Base-by-base conservation (phyloP, 2,329 filamentous ascomycete species). In the Passalora sequoiae region DNA sequence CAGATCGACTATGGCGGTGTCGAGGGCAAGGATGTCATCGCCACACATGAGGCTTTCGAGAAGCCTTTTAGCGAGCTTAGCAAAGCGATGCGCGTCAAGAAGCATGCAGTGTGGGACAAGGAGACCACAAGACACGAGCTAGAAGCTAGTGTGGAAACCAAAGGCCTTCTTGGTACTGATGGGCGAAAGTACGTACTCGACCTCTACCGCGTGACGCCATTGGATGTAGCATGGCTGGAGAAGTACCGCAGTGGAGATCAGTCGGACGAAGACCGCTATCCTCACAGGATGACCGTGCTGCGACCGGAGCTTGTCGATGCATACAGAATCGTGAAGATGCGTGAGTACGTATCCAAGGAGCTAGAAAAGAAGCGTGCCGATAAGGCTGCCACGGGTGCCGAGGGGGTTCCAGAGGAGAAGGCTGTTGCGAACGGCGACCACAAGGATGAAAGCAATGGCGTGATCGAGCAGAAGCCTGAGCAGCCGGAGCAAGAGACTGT, bases 1-100 rank as follows among this genome's bases (percentile, higher is more conserved):
- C 92, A 97, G 67, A 97, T 98, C 57, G 92, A 98, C 65, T 98
- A 98, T 61, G 92, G 92, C 62, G 92, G 91, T 54, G 92, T 97
- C 22, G 92, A 98, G 64, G 92, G 94, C 54, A 95, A 94, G 69
- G 92, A 98, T 55, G 79, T 94, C 19, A 87, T 98, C 39, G 89
- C 92, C 1, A 85, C 87, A 9, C 88, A 97, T 60, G 83, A 94
- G 62, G 81, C 83, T 15, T 98, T 98, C 59, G 80, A 81, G 1
- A 72, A 84, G 20, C 77, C 87, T 7, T 98, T 98, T 59, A 81
- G 87, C 62, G 89, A 94, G 71, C 77, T 98, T 22, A 96, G 91
- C 31, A 89, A 91, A 68, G 80, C 88, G 2, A 77, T 97, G 59
- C 86, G 84, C 55, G 86, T 96, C 46, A 97, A 97, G 77, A 85